A percentile compares a stretch with the other conserved stretches of the same genome.
phyloP scores from a whole-genome alignment of 2,329 filamentous ascomycete species.

The Penicillium janthinellum region DNA sequence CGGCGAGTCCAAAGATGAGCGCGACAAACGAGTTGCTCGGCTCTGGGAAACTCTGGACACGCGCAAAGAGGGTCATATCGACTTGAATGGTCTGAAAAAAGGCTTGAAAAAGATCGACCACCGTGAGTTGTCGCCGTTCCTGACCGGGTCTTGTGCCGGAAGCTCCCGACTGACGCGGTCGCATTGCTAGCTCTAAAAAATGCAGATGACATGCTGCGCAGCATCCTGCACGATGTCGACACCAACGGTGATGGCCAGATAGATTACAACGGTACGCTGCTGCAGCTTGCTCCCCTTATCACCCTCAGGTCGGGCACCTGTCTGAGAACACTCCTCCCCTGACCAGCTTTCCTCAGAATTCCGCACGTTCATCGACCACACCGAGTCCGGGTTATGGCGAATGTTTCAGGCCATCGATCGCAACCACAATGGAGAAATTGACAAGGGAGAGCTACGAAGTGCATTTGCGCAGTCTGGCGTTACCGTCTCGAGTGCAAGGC shows the following conservation, averaged over 20 bases:
- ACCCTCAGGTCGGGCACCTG: slow-evolving; percentile 8
- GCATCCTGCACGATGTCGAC: slow-evolving; percentile 81
- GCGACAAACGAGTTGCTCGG: slow-evolving; percentile 77
- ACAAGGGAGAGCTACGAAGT: slow-evolving; percentile 76
- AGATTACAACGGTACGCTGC: slow-evolving; percentile 75
- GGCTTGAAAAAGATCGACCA: slow-evolving; percentile 89
- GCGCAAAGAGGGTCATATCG: slow-evolving; percentile 73
- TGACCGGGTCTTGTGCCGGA: slow-evolving; percentile 24
- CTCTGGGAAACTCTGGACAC: slow-evolving; percentile 85
- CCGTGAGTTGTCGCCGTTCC: slow-evolving; percentile 58
- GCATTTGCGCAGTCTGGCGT: slow-evolving; percentile 81
- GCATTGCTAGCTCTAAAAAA: slow-evolving; percentile 72
- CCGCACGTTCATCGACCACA: slow-evolving; percentile 79
- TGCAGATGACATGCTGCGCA: slow-evolving; percentile 79
- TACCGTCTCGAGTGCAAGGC: slow-evolving; percentile 71
- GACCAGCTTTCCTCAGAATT: slow-evolving; percentile 67
- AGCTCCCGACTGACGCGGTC: slow-evolving; percentile 28
- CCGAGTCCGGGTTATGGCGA: slow-evolving; percentile 77
- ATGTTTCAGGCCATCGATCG: slow-evolving; percentile 87
- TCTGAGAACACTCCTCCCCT: slow-evolving; percentile 2
- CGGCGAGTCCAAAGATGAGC: slow-evolving; percentile 74
- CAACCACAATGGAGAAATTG: slow-evolving; percentile 81
- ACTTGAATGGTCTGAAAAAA: slow-evolving; percentile 79
- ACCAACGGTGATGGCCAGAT: slow-evolving; percentile 86
- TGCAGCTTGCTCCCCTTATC: slow-evolving; percentile 17